Percentiles rank a stretch among this genome's conserved stretches.
phyloP scores from a whole-genome alignment of 1,284 basidiomycete species.

The Naganishia sp. region DNA sequence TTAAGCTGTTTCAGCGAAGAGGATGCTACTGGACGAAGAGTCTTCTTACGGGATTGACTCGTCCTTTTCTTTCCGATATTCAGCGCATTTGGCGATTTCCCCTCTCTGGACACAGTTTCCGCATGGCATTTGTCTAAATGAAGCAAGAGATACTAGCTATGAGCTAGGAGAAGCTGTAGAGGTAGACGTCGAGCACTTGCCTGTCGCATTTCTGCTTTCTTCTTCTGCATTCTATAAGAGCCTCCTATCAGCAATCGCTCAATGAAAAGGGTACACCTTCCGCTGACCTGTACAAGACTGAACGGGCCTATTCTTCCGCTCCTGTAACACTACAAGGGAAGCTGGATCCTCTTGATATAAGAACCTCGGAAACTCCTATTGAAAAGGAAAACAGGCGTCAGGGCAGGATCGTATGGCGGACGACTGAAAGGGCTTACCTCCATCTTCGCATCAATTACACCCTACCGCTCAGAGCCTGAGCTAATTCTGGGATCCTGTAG shows the following conservation, averaged over 20 bases:
- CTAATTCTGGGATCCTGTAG: too few relatives aligned
- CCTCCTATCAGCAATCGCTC: not conserved
- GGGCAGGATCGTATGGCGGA: not conserved
- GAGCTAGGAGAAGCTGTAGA: not conserved
- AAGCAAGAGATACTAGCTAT: not conserved
- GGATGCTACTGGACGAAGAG: not conserved
- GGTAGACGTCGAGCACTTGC: not conserved
- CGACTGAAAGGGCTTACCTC: too few relatives aligned
- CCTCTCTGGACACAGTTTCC: constrained; percentile 13
- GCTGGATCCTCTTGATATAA: constrained; percentile 13
- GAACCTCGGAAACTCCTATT: constrained; percentile 5
- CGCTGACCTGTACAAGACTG: constrained; percentile 26
- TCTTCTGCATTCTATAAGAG: constrained; percentile 16
- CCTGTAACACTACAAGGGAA: constrained; percentile 5
- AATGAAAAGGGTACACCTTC: not conserved
- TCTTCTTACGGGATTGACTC: constrained; percentile 12
- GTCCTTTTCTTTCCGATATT: constrained; percentile 23
- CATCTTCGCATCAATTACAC: too few relatives aligned
- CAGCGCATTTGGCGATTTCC: constrained; percentile 16
- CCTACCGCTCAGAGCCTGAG: too few relatives aligned
- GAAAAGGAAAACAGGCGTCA: not conserved
- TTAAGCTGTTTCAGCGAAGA: not conserved
- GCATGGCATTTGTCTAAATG: constrained; percentile 8
- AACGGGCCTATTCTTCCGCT: constrained; percentile 20
- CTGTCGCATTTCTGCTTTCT: constrained; percentile 25